A percentile compares a stretch with the other conserved stretches of the same genome.
Evolutionary conservation across 148 eudicot genomes (phyloP).

Genomic region (Dysphania ambrosioides): DNA sequence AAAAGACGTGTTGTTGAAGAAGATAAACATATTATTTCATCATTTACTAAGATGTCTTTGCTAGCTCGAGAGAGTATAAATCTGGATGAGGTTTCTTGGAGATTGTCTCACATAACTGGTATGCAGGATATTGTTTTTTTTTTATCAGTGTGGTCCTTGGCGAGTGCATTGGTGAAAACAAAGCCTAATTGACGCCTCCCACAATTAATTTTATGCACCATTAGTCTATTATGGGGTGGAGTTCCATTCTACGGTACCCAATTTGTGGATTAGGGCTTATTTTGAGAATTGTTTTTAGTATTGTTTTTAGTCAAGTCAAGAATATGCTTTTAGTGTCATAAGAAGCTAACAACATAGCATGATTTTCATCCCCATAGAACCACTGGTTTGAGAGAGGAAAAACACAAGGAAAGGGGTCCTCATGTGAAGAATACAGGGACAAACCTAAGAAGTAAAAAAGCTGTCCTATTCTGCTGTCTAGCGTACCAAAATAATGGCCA

Average conservation of each 20-base stretch:
- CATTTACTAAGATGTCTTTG: not conserved
- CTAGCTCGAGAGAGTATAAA: not conserved
- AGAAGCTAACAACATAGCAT: not conserved
- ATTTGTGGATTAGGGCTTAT: not conserved
- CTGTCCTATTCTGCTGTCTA: not conserved
- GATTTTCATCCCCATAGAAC: not conserved
- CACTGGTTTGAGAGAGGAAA: not conserved
- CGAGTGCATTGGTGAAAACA: no score
- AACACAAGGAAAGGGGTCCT: not conserved
- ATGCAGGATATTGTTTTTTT: not conserved
- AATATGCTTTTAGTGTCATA: not conserved
- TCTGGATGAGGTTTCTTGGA: not conserved
- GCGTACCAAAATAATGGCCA: not conserved
- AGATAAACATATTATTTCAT: no score
- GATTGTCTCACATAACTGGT: not conserved
- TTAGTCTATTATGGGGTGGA: slow-evolving; percentile 2
- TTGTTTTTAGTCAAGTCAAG: not conserved
- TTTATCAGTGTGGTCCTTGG: not conserved
- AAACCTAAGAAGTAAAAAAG: not conserved
- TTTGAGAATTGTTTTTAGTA: not conserved
- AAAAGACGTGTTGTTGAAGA: no score
- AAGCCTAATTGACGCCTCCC: no score
- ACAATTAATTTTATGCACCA: no score
- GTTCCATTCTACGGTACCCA: not conserved
- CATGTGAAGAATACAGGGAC: no score